These are phyloP conservation scores for Penicillium sp. DNA, from an alignment of 2,329 filamentous ascomycete species.

Conservation along the genomic window DNA sequence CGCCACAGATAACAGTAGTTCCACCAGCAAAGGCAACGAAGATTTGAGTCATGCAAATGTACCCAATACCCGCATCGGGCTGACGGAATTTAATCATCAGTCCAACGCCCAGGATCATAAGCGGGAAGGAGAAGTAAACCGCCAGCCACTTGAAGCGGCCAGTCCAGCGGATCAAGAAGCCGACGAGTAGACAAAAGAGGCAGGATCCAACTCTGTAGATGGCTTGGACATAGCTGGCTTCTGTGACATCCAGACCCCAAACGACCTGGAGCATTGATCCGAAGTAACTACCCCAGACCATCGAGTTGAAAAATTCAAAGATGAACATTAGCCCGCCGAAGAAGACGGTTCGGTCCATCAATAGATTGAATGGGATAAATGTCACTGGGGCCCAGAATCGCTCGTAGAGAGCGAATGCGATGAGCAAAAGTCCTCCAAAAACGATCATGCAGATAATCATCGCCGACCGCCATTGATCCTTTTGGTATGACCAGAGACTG, in stretches of 20 bases:
- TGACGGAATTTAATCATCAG: slow-evolving; percentile 25
- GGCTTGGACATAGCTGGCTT: slow-evolving; percentile 20
- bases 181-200: slow-evolving; percentile 16
- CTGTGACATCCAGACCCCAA: slow-evolving; percentile 10
- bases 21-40: slow-evolving; percentile 20
- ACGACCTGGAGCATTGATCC: slow-evolving; percentile 17
- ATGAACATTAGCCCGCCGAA: slow-evolving; percentile 8
- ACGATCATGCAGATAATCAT: slow-evolving; percentile 25
- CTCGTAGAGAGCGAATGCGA: slow-evolving; percentile 17
- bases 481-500: slow-evolving; percentile 19
- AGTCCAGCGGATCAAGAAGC: slow-evolving; percentile 15
- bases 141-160: slow-evolving; percentile 19
- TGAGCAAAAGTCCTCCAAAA: slow-evolving; percentile 15
- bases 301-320: slow-evolving; percentile 13
- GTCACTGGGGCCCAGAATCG: slow-evolving; percentile 18
- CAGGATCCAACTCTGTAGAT: slow-evolving; percentile 20
- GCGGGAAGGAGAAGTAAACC: slow-evolving; percentile 13
- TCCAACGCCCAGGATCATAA: slow-evolving; percentile 17
- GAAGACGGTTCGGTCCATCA: slow-evolving; percentile 20
- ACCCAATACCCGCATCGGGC: slow-evolving; percentile 12
- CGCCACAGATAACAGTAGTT: slow-evolving; percentile 14
- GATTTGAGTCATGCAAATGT: slow-evolving; percentile 21
- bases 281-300: slow-evolving; percentile 20
- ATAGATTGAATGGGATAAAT: slow-evolving; percentile 20
- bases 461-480: slow-evolving; percentile 20